These are phyloP conservation scores for Rhizopogon vulgaris DNA, from an alignment of 768 basidiomycete species.

Conservation along the genomic window DNA sequence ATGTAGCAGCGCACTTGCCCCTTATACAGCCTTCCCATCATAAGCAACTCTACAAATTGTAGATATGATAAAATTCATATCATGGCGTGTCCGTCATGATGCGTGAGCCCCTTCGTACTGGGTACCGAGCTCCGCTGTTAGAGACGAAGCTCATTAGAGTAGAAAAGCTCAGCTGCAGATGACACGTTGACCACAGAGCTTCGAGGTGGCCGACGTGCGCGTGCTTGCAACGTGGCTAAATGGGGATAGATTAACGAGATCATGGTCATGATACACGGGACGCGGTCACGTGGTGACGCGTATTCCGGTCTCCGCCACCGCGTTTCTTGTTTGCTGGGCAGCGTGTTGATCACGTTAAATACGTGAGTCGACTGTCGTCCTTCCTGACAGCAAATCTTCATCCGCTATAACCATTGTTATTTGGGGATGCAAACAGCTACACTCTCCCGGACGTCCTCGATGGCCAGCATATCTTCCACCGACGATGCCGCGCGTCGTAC, in stretches of 20 bases:
- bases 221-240: not conserved
- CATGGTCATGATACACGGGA: not conserved
- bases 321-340: constrained; percentile 22
- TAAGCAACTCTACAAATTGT: too few relatives aligned
- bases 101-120: too few relatives aligned
- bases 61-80: too few relatives aligned
- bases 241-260: constrained; percentile 6
- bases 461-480: constrained; percentile 46
- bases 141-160: too few relatives aligned
- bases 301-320: constrained; percentile 9
- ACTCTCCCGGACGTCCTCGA: constrained; percentile 51
- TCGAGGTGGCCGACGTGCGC: too few relatives aligned
- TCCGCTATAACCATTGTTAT: not conserved
- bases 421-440: constrained; percentile 12
- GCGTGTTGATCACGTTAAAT: constrained; percentile 17
- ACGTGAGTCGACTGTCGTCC: constrained; percentile 6
- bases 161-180: too few relatives aligned
- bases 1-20: too few relatives aligned
- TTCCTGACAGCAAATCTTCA: not conserved
- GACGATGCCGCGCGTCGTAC: constrained; percentile 51
- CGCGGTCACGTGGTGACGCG: constrained; percentile 28
- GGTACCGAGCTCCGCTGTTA: too few relatives aligned
- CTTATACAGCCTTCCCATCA: too few relatives aligned
- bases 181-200: too few relatives aligned
- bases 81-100: too few relatives aligned